Base-by-base conservation (phyloP, 176 grass and related monocot genomes). In the Bolboschoenus planiculmis region DNA sequence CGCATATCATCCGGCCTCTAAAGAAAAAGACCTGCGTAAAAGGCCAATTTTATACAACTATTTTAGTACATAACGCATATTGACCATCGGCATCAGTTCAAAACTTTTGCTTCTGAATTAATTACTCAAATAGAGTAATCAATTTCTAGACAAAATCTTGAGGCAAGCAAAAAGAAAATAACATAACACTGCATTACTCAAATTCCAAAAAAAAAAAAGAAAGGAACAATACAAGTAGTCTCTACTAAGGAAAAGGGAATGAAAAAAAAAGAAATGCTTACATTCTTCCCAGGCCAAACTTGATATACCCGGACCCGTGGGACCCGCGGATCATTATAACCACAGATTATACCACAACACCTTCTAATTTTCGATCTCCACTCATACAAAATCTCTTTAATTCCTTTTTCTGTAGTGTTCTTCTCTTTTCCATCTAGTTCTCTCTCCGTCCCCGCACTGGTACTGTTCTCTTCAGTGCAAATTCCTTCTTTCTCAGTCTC, bases 11-110 rank as follows among this genome's bases (percentile, higher is more conserved):
- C 1, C 81, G 84, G 3, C 93, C 93, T 57, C 89, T 73, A 21
- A 90, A 90, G 84, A 95, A 92, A 42, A 95, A 95, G 7, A 95
- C 93, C 93, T 95, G 65, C 51, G 76, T 78, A 56, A 35, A 18
- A 43, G 10, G 5, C 27, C 33, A 81, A 31, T 20, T 42, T 47
- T 50, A 1, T 39, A 77, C n/a, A n/a, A n/a, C n/a, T n/a, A n/a
- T n/a, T n/a, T n/a, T n/a, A n/a, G n/a, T n/a, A n/a, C n/a, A n/a
- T n/a, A n/a, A n/a, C n/a, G n/a, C n/a, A n/a, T n/a, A n/a, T n/a
- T n/a, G n/a, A 21, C 18, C 60, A 16, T 18, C 1, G 61, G 31
- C 37, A 16, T 3, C 0, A 34, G 20, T 66, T 66, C 33, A 55
- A 16, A n/a, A 3, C 51, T 0, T 66, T 20, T 36, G 2, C 31